These are phyloP conservation scores for Volvox africanus DNA, from an alignment of 139 green algal species.

Conservation along the genomic window DNA sequence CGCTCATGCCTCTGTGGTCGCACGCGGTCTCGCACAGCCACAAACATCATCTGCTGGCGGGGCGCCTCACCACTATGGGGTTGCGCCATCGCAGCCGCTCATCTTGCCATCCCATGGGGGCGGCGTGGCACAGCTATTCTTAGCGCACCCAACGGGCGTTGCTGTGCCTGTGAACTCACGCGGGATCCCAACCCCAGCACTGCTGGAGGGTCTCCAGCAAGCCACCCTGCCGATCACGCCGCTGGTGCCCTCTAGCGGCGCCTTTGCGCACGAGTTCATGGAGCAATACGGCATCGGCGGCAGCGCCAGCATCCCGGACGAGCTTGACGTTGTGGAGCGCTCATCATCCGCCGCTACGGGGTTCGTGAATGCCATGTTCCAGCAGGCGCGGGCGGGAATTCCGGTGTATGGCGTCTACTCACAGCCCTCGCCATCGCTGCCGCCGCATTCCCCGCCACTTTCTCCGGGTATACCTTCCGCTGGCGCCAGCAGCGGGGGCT, in stretches of 20 bases:
- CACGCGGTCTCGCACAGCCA: no score
- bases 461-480: neutral
- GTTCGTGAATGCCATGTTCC: slow-evolving; percentile 49
- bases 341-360: neutral
- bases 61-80: neutral
- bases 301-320: neutral
- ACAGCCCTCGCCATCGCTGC: neutral
- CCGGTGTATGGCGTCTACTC: neutral
- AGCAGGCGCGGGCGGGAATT: neutral
- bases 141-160: slow-evolving; percentile 44
- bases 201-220: slow-evolving; percentile 26
- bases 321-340: slow-evolving; percentile 18
- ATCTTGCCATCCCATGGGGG: slow-evolving; percentile 11
- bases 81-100: neutral
- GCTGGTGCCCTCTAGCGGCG: slow-evolving; percentile 1
- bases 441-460: neutral
- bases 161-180: slow-evolving; percentile 16
- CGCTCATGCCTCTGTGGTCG: no score
- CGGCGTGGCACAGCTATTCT: slow-evolving; percentile 49
- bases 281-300: neutral
- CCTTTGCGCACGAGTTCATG: slow-evolving; percentile 33
- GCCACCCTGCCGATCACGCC: neutral
- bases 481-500: neutral
- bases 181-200: slow-evolving; percentile 7
- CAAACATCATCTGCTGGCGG: neutral